Evolutionary conservation across 371 early-diverging fungal genomes (phyloP), one percentile per base, ranked within the genome.

Genomic region (Mycotypha africana): DNA sequence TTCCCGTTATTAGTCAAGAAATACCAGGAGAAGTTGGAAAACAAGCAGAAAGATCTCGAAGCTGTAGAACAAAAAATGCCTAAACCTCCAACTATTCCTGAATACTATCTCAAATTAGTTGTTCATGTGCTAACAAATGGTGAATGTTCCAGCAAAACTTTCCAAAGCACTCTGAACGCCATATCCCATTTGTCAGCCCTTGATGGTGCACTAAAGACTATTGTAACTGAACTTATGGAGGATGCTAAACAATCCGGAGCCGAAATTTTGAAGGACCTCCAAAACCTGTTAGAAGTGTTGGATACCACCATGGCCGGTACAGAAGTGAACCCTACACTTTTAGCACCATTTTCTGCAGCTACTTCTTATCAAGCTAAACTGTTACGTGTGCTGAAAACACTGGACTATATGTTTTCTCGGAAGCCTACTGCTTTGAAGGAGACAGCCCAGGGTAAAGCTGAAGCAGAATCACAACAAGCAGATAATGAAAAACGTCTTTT

Each of bases 121-220:
- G 91, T 95, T 7, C 87, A 92, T 47, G 90, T 94, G 0, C 74
- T 98, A 24, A 89, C 91, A 2, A 81, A 84, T 1, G 95, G 92
- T 14, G 94, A 92, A 56, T 93, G 95, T 58, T 86, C 95, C 8
- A 88, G 86, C 56, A 89, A 86, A 49, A 95, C 95, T 0, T 97
- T 97, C 85, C 92, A 93, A 65, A 88, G 84, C 60, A 92, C 93
- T 0, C 67, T 96, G 12, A 76, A 84, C 25, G 87, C 91, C 14
- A 87, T 98, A 26, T 95, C 95, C 46, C 85, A 92, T 41, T 68
- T 98, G 14, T 85, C 91, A 2, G 65, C 80, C 3, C 54, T 90
- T 37, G 68, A 81, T 9, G 85, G 85, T 12, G 85, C 92, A 12
- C 74, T 81, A 23, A 76, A 81, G 3, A 75, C 87, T 2, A 86